Conservation (phyloP, 352 stramenopile species). For the Pythium apleroticum region DNA sequence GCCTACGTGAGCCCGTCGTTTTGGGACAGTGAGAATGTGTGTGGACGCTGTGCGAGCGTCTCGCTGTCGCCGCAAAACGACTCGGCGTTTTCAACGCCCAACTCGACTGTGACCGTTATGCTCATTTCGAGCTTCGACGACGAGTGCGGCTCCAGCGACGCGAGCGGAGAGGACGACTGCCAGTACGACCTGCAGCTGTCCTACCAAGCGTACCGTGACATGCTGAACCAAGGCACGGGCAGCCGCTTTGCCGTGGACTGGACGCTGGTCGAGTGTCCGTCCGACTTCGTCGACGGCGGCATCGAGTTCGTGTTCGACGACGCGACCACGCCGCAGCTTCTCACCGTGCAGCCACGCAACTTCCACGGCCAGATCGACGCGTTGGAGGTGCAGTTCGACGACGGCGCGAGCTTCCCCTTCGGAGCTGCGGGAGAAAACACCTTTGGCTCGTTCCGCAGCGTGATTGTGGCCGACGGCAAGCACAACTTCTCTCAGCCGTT, state of each 20-base stretch:
- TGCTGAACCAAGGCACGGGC: slow-evolving; percentile 26
- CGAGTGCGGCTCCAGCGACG: slow-evolving; percentile 10
- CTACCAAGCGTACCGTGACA: slow-evolving; percentile 28
- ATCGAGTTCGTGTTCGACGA: slow-evolving; percentile 27
- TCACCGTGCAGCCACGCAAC: slow-evolving; percentile 31
- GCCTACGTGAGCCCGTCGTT: slow-evolving; percentile 23
- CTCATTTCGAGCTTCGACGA: slow-evolving; percentile 26
- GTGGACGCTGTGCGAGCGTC: slow-evolving; percentile 25
- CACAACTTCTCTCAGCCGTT: slow-evolving; percentile 25
- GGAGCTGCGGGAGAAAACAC: slow-evolving; percentile 13
- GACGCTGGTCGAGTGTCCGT: slow-evolving; percentile 22
- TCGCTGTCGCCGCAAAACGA: slow-evolving; percentile 7
- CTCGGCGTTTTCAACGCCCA: slow-evolving; percentile 12
- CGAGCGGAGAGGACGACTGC: slow-evolving; percentile 13
- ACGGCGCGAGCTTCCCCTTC: slow-evolving; percentile 14
- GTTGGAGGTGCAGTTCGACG: slow-evolving; percentile 19
- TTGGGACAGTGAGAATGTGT: slow-evolving; percentile 15
- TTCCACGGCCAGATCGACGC: slow-evolving; percentile 18
- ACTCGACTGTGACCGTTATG: slow-evolving; percentile 32
- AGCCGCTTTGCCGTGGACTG: slow-evolving; percentile 26
- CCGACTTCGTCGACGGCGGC: slow-evolving; percentile 28
- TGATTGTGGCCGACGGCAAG: slow-evolving; percentile 14
- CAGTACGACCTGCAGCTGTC: slow-evolving; percentile 21
- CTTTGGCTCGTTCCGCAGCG: slow-evolving; percentile 26
- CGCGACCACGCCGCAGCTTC: slow-evolving; percentile 16